phyloP scores from a whole-genome alignment of 768 basidiomycete genomes.

The Pisolithus microcarpus region DNA sequence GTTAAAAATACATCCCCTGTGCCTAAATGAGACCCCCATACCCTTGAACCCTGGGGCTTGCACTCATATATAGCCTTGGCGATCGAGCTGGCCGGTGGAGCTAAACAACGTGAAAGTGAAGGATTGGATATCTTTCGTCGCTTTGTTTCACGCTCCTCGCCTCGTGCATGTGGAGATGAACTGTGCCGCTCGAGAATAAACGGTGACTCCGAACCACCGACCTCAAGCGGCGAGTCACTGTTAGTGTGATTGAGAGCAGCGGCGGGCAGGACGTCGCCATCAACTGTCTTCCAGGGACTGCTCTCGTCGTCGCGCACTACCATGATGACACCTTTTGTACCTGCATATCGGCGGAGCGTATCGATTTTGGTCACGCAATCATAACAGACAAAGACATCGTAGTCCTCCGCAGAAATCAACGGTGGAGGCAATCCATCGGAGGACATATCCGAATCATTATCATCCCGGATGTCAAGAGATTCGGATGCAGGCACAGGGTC shows the following conservation, averaged over 20 bases:
- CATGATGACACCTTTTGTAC: conserved; percentile 61
- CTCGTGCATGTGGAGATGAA: conserved; percentile 17
- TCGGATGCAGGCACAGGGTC: conserved; percentile 1
- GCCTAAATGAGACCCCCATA: conserved; percentile 33
- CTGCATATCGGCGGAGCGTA: conserved; percentile 55
- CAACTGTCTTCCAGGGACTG: conserved; percentile 49
- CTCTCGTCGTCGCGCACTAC: conserved; percentile 45
- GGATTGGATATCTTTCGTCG: conserved; percentile 36
- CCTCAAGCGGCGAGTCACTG: conserved; percentile 18
- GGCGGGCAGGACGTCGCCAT: conserved; percentile 15
- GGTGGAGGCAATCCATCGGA: conserved; percentile 62
- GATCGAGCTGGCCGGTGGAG: conserved; percentile 42
- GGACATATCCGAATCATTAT: conserved; percentile 51
- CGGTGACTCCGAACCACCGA: conserved; percentile 17
- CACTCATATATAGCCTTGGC: conserved; percentile 39
- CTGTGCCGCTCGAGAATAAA: conserved; percentile 38
- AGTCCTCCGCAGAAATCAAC: conserved; percentile 58
- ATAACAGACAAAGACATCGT: conserved; percentile 71
- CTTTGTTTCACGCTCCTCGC: conserved; percentile 36
- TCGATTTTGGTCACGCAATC: conserved; percentile 53
- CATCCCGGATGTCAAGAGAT: not conserved
- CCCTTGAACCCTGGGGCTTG: conserved; percentile 11
- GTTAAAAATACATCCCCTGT: conserved; percentile 71
- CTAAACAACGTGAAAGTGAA: conserved; percentile 39
- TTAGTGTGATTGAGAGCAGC: not conserved